Base-by-base conservation (phyloP, 1,139 yeast species). In the Lodderomyces theae region DNA sequence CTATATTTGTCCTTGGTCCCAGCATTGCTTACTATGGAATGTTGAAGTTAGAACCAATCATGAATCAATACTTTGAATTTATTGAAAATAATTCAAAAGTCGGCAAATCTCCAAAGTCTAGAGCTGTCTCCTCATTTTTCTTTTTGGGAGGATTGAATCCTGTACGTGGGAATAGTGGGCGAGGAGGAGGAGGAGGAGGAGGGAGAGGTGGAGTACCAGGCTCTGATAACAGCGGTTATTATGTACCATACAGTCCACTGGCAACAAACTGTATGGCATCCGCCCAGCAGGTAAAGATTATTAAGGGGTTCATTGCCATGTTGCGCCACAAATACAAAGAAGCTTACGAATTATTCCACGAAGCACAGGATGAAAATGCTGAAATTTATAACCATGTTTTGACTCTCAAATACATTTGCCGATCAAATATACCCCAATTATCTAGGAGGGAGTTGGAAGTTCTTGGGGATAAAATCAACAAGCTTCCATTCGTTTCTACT, bases 291-390 rank as follows among this genome's bases (percentile, higher is more conserved):
- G 35, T 43, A 13, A 30, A 34, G 12, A 31, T 44, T 11, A 38
- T 48, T 8, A 39, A 36, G 28, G 51, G 47, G 2, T 46, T 40
- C 18, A 39, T 48, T 26, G 39, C 45, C 16, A 41, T 48, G 50
- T 41, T 46, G 12, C 42, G 49, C 15, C 40, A 42, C 13, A 37
- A 48, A 32, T 48, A 45, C 23, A 23, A 29, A 8, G 43, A 42
- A 13, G 49, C 51, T 10, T 26, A 12, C 10, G 33, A 30, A 8
- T 24, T 34, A 13, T 46, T 47, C 11, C 18, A 23, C 32, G 36
- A 26, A 23, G 35, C 38, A 13, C 37, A 18, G 5, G 37, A 37
- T 15, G 38, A 32, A 7, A 29, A 35, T 11, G 9, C n/a, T n/a
- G 38, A 35, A 5, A 26, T 11, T 12, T 10, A 28, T 5, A 16